Evolutionary conservation across 192 early-diverging fungal species (phyloP).

Genomic region (Thamnidium elegans): DNA sequence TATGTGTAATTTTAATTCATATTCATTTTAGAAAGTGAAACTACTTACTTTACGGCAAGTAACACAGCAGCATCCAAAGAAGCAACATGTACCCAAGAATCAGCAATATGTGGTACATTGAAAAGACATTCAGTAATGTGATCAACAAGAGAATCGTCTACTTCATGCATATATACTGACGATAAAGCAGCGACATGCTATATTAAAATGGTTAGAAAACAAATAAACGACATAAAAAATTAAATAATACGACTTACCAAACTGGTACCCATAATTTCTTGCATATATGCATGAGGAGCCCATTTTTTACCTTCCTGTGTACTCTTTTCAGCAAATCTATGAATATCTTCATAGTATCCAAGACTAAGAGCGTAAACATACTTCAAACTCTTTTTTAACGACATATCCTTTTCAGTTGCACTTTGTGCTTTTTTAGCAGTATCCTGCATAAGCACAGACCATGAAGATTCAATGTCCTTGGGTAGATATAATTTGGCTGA

Average conservation of each 20-base stretch:
- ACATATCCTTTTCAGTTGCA: constrained; percentile 19
- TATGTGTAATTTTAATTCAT: not conserved
- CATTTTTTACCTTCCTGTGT: constrained; percentile 44
- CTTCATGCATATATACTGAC: constrained; percentile 49
- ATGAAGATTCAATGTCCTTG: constrained; percentile 36
- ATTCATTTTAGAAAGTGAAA: not conserved
- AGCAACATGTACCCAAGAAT: constrained; percentile 43
- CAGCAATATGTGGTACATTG: constrained; percentile 35
- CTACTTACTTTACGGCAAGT: constrained; percentile 42
- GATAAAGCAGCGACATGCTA: constrained; percentile 51
- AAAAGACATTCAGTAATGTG: constrained; percentile 50
- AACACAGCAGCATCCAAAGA: constrained; percentile 42
- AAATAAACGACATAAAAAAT: not conserved
- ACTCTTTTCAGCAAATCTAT: constrained; percentile 41
- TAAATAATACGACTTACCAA: constrained; percentile 36
- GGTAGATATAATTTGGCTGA: constrained; percentile 7
- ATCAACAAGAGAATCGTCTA: constrained; percentile 46
- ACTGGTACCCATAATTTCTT: constrained; percentile 56
- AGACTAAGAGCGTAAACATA: constrained; percentile 52
- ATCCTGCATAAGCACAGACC: constrained; percentile 37
- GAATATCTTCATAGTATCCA: constrained; percentile 55
- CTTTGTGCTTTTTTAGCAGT: constrained; percentile 9
- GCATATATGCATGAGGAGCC: constrained; percentile 45
- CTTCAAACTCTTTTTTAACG: constrained; percentile 42
- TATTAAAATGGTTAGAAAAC: not conserved